These are phyloP conservation scores for Pythium angustatum DNA, from an alignment of 352 stramenopile species.

Conservation along the genomic window DNA sequence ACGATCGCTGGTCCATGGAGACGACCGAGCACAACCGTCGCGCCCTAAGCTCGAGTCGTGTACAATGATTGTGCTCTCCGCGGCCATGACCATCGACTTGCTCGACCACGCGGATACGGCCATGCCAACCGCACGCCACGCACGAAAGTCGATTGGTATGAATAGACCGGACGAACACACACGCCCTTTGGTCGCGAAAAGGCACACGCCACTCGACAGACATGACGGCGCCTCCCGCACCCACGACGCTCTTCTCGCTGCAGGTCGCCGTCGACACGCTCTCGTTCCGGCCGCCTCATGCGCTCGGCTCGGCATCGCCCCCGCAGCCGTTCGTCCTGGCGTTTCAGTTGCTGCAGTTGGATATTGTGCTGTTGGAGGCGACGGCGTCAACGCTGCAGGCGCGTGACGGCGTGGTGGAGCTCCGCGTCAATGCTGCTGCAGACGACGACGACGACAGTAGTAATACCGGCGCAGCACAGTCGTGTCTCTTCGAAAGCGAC, in stretches of 20 bases:
- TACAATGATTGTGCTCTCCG: too few relatives aligned
- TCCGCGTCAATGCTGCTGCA: not conserved
- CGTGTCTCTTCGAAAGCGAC: constrained; percentile 27
- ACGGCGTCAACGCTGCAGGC: not conserved
- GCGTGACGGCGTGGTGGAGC: not conserved
- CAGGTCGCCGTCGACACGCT: constrained; percentile 13
- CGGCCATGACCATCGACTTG: too few relatives aligned
- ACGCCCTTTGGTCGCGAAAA: not conserved
- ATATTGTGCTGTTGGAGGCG: constrained; percentile 24
- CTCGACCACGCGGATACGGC: too few relatives aligned
- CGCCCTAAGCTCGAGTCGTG: too few relatives aligned
- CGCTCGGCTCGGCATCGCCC: not conserved
- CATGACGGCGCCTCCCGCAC: not conserved
- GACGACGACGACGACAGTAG: not conserved
- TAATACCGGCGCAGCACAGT: constrained; percentile 1
- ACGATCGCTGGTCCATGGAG: too few relatives aligned
- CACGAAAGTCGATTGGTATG: too few relatives aligned
- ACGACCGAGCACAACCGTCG: too few relatives aligned
- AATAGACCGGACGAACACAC: constrained; percentile 6
- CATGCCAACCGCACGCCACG: too few relatives aligned
- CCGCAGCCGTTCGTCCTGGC: constrained; percentile 8
- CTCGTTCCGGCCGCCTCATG: not conserved
- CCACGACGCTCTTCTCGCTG: constrained; percentile 21
- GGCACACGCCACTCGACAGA: not conserved
- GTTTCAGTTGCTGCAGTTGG: constrained; percentile 27